Base-by-base conservation (phyloP, 176 grass and related monocot species). In the Aegilops longissima region DNA sequence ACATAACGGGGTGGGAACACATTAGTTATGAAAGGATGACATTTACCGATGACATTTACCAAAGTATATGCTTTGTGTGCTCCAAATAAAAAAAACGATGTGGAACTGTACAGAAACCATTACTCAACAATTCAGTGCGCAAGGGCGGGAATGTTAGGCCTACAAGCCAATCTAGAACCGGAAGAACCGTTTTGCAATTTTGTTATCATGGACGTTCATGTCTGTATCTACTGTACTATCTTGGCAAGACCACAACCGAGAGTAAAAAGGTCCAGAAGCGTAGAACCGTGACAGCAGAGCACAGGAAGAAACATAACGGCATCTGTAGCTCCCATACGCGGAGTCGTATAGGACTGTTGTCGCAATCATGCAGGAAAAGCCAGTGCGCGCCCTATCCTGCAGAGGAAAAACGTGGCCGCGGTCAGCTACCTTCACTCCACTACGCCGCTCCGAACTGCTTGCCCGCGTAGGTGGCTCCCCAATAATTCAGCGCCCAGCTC, bases 401-500 rank as follows among this genome's bases (percentile, higher is more conserved):
- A 76, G 23, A 51, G 12, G 2, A 0, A 66, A 66, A 66, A 66
- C 64, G 29, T 66, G 64, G 12, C 27, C 4, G 64, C 64, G 64
- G 27, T 25, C 14, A 17, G 39, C 42, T 35, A 24, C 1, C 14
- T 52, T 18, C 72, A 67, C 34, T 24, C 16, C 36, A 11, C 10
- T 72, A n/a, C 61, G 52, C 12, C 13, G 47, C n/a, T 61, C 6
- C 83, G 29, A 70, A 47, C 70, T 31, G 56, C 52, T 34, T 77
- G 73, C 8, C 25, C 9, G 18, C 5, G 24, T 10, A 12, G 36
- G 1, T 0, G 77, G 20, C 77, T 81, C 61, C 35, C 79, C 62
- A 82, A 24, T 90, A 90, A 86, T 82, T 86, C 70, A 69, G 61
- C 35, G 13, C 4, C 70, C 62, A 63, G 21, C 78, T 31, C 44